Base-by-base conservation (phyloP, 139 green algal genomes). In the Volvox africanus region DNA sequence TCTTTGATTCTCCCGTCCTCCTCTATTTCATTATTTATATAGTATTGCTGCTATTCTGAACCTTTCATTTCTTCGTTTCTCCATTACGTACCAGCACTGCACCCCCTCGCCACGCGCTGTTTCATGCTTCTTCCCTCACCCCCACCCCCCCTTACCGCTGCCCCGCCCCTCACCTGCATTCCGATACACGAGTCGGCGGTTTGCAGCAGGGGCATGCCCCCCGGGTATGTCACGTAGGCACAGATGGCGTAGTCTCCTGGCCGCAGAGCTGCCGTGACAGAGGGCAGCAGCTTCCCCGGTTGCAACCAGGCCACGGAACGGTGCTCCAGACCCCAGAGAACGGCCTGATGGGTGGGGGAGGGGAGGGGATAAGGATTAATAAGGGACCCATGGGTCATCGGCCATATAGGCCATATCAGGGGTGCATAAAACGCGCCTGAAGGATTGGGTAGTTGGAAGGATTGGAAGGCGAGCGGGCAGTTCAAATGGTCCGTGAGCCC, bases 291-390 rank as follows among this genome's bases (percentile, higher is more conserved):
- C 87, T 91, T 91, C 26, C 61, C 82, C 18, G 89, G 89, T 76
- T 92, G 81, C 80, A 91, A 55, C 91, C 91, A 91, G 17, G 76
- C 37, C 26, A 89, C 86, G 35, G 13, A 37, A 68, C 89, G 89
- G 37, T 65, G 35, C 37, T 91, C 77, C 1, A 88, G 61, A n/a
- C 95, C 95, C 95, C 95, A 97, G 14, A 96, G 91, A 30, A 95
- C 91, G 13, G 93, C 94, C 24, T 82, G 86, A 18, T 28, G 24
- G 28, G 13, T 93, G 92, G 22, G 69, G 78, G n/a, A 33, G 80
- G 6, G 78, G n/a, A 33, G 80, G 6, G 78, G 80, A 80, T 44
- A 3, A 80, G 37, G 28, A n/a, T 32, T 32, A 61, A 61, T 11
- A 21, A 61, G 3, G 16, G 14, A 82, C 76, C 21, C 44, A 9